Percentiles rank a stretch among this genome's conserved stretches.
phyloP scores from a whole-genome alignment of 2,329 filamentous ascomycete species.

The Colletotrichum costaricense region DNA sequence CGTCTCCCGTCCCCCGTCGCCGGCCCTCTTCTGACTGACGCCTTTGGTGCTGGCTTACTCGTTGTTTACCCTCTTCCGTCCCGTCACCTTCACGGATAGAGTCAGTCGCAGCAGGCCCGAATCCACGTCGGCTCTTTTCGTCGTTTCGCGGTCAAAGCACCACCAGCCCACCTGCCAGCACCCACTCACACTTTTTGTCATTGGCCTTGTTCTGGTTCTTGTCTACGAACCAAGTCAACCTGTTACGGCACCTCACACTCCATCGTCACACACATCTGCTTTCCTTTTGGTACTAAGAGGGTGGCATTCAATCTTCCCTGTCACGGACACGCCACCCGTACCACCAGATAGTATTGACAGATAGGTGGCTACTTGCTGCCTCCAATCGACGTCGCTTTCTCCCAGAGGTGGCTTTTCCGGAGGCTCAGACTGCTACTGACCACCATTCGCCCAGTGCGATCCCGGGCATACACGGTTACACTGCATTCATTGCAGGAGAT shows the following conservation, averaged over 20 bases:
- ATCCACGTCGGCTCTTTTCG: neutral
- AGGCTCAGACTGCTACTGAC: conserved; percentile 7
- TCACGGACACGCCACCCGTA: neutral
- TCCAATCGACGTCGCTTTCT: neutral
- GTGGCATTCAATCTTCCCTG: neutral
- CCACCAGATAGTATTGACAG: neutral
- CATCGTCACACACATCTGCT: neutral
- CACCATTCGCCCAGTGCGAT: neutral
- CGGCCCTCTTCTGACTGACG: neutral
- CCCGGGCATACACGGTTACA: neutral
- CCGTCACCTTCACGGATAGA: neutral
- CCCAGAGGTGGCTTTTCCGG: neutral
- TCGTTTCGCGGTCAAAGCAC: conserved; percentile 32
- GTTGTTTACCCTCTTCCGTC: neutral
- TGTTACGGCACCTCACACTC: neutral
- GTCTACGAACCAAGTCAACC: neutral
- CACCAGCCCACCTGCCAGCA: conserved; percentile 1
- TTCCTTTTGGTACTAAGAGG: neutral
- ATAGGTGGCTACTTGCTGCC: neutral
- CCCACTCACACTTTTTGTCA: neutral
- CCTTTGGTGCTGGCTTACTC: neutral
- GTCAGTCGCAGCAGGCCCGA: neutral
- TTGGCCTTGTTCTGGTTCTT: neutral
- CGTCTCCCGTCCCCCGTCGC: neutral
- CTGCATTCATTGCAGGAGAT: neutral